These are phyloP conservation scores for Lolium perenne DNA, from an alignment of 176 grass and related monocot species.

Conservation along the genomic window DNA sequence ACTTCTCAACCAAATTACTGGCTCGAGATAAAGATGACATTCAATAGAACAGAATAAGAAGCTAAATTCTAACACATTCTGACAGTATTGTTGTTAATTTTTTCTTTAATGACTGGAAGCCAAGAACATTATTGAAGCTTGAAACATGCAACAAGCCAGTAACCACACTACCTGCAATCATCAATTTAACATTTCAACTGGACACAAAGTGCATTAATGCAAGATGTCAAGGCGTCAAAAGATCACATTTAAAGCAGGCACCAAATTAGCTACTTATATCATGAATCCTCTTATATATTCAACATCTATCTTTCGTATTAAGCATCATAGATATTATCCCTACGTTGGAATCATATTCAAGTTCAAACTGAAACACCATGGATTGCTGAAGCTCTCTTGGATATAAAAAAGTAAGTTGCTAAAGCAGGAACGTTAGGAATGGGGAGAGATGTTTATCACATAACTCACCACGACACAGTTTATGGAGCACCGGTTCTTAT, in stretches of 20 bases:
- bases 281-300: background rate
- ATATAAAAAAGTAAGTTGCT: constrained; percentile 23
- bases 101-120: background rate
- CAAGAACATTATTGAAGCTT: background rate
- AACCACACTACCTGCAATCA: background rate
- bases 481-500: constrained; percentile 98
- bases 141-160: constrained; percentile 10
- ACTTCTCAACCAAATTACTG: background rate
- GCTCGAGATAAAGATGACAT: constrained; percentile 13
- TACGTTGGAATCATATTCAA: background rate
- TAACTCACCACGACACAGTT: constrained; percentile 93
- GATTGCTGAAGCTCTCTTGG: background rate
- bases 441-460: constrained; percentile 29
- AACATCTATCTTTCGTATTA: background rate
- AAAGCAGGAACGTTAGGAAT: constrained; percentile 14
- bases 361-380: constrained; percentile 9
- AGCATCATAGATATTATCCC: background rate
- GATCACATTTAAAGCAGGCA: background rate
- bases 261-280: background rate
- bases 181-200: background rate
- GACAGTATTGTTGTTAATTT: background rate
- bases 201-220: background rate
- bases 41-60: background rate
- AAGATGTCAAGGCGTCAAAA: background rate
- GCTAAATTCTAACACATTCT: constrained; percentile 22